phyloP scores from a whole-genome alignment of 2,329 filamentous ascomycete species.

The Clarireedia hainanense region DNA sequence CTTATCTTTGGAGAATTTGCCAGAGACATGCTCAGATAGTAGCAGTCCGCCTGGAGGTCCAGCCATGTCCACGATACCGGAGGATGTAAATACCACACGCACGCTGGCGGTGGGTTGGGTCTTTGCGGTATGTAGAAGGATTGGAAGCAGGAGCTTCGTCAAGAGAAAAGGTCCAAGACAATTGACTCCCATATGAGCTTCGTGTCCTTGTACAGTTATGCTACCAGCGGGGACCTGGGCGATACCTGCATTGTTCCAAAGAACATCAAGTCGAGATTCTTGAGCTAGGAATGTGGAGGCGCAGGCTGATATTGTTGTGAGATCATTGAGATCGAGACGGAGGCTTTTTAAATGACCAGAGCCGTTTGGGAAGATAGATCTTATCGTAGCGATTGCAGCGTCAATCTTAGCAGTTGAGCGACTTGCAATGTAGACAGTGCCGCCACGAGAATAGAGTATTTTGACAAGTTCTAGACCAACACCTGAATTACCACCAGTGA shows the following conservation, averaged over 20 bases:
- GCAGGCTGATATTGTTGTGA: conserved; percentile 29
- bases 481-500: conserved; percentile 30
- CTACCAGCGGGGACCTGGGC: conserved; percentile 21
- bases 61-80: background rate
- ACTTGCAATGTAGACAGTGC: conserved; percentile 41
- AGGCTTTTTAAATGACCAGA: conserved; percentile 26
- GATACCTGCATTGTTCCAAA: conserved; percentile 33
- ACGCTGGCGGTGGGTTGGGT: background rate
- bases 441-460: conserved; percentile 41
- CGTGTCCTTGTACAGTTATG: conserved; percentile 10
- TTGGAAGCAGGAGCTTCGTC: conserved; percentile 31
- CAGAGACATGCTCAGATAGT: background rate
- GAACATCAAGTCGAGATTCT: conserved; percentile 31
- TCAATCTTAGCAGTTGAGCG: conserved; percentile 33
- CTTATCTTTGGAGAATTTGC: background rate
- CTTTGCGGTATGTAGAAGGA: conserved; percentile 24
- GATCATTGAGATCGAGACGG: conserved; percentile 30
- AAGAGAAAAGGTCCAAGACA: conserved; percentile 14
- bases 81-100: background rate
- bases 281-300: conserved; percentile 27
- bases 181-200: conserved; percentile 11
- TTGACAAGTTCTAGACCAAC: conserved; percentile 35
- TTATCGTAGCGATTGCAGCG: conserved; percentile 25
- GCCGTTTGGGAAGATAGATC: conserved; percentile 14
- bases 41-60: background rate